Percentiles rank a stretch among this genome's conserved stretches.
Evolutionary conservation across 2,329 filamentous ascomycete genomes (phyloP).

Genomic region (Penicillium sp.): DNA sequence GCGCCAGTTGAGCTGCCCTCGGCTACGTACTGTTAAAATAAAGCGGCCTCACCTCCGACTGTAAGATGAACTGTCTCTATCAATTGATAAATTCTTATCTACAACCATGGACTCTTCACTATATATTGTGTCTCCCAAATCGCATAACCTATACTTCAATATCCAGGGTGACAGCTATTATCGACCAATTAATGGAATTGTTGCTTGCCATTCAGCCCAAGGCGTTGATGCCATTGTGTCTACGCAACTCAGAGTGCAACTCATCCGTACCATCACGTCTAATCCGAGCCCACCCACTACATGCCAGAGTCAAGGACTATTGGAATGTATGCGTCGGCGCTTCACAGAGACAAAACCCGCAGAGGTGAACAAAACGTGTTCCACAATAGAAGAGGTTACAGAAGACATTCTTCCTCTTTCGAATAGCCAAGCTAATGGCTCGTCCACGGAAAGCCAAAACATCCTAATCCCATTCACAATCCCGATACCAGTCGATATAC

Average conservation of each 20-base stretch:
- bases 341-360: neutral
- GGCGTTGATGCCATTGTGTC: neutral
- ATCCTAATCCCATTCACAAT: constrained; percentile 1
- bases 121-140: neutral
- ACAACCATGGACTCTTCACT: neutral
- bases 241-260: neutral
- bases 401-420: neutral
- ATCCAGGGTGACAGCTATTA: neutral
- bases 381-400: neutral
- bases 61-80: neutral
- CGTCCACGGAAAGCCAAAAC: neutral
- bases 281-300: neutral
- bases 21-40: neutral
- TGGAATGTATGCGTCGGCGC: neutral
- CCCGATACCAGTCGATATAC: neutral
- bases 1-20: neutral
- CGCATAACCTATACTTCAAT: neutral
- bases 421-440: neutral
- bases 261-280: neutral
- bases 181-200: neutral
- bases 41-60: neutral
- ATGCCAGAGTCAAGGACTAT: neutral
- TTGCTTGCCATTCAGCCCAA: neutral
- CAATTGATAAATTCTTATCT: neutral
- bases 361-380: neutral